Evolutionary conservation across 129 eudicot genomes (phyloP), one percentile per base, ranked within the genome.

Genomic region (Daucus carota): DNA sequence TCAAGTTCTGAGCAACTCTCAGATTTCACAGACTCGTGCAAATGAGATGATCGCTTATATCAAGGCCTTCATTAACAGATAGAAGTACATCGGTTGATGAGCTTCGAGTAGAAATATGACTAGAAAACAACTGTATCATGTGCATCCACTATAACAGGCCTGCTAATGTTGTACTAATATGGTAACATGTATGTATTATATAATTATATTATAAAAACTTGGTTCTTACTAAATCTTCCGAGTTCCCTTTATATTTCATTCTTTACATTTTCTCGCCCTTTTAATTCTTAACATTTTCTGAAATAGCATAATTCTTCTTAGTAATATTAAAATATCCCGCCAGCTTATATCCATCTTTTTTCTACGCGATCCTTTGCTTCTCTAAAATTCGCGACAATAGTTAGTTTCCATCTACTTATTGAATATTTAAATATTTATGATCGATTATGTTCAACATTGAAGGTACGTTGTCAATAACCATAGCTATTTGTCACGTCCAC

Each of bases 1-100:
- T 79, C 95, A 89, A 10, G 76, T 89, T 42, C 70, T 86, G 63
- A 77, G 81, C 70, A 86, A 86, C 22, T 84, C 84, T 74, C 85
- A 83, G 14, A 63, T 75, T 44, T 78, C 95, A 47, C 84, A 77
- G 47, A 59, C 80, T 65, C 82, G 91, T 43, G 80, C 78, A 52
- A 79, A 73, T 15, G 91, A 89, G 50, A 86, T 89, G 95, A 76
- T 86, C 72, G 15, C 72, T 48, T 85, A 77, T 75, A 3, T 86
- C 41, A 82, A 77, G 75, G 80, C 75, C 45, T 89, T 89, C 65
- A 75, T 87, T 70, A 81, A 85, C 73, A 78, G 72, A 24, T 72
- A n/a, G 75, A 71, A 67, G 3, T 57, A 57, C 65, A 6, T 8
- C 29, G 9, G 31, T n/a, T 57, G 8, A 57, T 57, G 15, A 57